Evolutionary conservation across 768 basidiomycete species (phyloP), one percentile per base, ranked within the genome.

Genomic region (Leccinum disarticulatum): DNA sequence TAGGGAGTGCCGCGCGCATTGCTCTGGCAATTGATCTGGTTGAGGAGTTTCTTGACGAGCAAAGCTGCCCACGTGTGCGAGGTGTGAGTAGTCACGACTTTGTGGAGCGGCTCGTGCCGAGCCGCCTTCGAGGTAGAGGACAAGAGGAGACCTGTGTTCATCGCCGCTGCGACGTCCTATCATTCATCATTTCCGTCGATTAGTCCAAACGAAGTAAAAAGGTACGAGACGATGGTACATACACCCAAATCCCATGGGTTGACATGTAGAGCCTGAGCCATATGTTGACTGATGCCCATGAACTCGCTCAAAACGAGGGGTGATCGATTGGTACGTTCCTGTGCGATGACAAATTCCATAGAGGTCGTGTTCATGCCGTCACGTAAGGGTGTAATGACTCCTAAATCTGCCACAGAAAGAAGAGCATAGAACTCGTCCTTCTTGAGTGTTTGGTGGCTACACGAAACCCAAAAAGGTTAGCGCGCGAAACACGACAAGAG

Each of bases 351-450:
- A 73, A 95, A 98, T 75, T 98, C 96, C 94, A 97, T 96, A 54
- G 88, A 90, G 0, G 95, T 97, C 14, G 96, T 98, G 80, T 99
- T 99, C 97, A 98, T 98, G 6, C 96, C 97, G 70, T 99, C 96
- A 35, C 96, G 86, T 7, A 98, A 81, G 1, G 95, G 93, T 0
- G 96, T 98, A 73, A 98, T 96, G 46, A 98, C 88, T 15, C 90
- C 96, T 13, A 98, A 82, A 71, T 98, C 95, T 6, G 96, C 95
- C 4, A 93, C 95, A 57, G 87, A 88, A 38, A 99, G 79, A 13
- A 99, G 82, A 0, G 94, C 96, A 74, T 98, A 98, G 74, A 97
- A 99, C 72, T 99, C 96, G 75, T 98, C 94, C 74, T 94, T 93
- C 74, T 96, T 96, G 68, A 99, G 86, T 1, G 92, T 87, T 76